Evolutionary conservation across 192 early-diverging fungal genomes (phyloP).

Genomic region (Backusella circina): DNA sequence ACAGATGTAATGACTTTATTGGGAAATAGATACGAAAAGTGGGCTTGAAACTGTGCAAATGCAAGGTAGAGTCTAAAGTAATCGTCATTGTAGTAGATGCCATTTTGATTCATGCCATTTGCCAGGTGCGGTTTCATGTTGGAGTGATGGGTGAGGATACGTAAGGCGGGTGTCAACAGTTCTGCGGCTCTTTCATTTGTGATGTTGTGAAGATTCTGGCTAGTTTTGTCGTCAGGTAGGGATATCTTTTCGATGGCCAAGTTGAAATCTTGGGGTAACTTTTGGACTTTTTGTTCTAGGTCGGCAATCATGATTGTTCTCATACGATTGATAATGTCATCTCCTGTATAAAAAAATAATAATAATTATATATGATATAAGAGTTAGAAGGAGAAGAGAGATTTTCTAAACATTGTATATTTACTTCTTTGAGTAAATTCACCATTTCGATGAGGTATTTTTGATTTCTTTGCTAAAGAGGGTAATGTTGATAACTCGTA

Average conservation of each 20-base stretch:
- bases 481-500: slow-evolving; percentile 13
- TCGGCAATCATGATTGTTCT: slow-evolving; percentile 26
- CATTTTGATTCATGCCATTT: slow-evolving; percentile 44
- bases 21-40: slow-evolving; percentile 27
- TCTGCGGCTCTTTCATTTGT: background rate
- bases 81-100: slow-evolving; percentile 39
- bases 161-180: slow-evolving; percentile 20
- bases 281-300: slow-evolving; percentile 30
- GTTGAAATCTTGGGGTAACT: slow-evolving; percentile 18
- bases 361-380: no score
- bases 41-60: slow-evolving; percentile 35
- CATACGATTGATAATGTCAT: slow-evolving; percentile 37
- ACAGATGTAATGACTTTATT: slow-evolving; percentile 11
- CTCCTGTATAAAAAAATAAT: slow-evolving; percentile 17
- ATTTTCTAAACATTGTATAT: background rate
- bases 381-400: no score
- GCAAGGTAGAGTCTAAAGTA: slow-evolving; percentile 38
- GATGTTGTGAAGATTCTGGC: background rate
- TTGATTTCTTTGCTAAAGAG: slow-evolving; percentile 25
- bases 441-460: slow-evolving; percentile 39
- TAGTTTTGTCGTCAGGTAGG: background rate
- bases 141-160: slow-evolving; percentile 19
- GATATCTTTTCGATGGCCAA: slow-evolving; percentile 16
- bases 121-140: slow-evolving; percentile 39
- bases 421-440: slow-evolving; percentile 37